Evolutionary conservation across 1,284 basidiomycete genomes (phyloP).

Genomic region (Moniliella sp.): DNA sequence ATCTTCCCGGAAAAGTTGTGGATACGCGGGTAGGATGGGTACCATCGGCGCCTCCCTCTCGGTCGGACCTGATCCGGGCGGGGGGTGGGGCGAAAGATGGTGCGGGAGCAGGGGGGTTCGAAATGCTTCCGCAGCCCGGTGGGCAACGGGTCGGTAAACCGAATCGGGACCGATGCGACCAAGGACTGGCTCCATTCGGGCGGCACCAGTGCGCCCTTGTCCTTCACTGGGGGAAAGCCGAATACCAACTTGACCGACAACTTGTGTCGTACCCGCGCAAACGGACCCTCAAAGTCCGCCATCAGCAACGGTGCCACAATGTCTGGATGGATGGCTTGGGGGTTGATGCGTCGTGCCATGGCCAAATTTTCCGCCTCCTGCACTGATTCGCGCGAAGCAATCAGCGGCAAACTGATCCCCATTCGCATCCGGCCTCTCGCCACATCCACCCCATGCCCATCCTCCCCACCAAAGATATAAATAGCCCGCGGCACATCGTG

Average conservation of each 20-base stretch:
- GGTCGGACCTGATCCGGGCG: too few species aligned
- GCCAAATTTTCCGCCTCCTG: conserved; percentile 6
- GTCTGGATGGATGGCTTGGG: too few species aligned
- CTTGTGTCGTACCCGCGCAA: conserved; percentile 29
- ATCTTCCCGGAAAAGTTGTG: conserved; percentile 31
- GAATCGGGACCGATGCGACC: too few species aligned
- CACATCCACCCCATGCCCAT: conserved; percentile 23
- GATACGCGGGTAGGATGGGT: conserved; percentile 27
- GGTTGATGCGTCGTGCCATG: too few species aligned
- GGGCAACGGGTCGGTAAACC: too few species aligned
- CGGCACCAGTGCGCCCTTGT: conserved; percentile 17
- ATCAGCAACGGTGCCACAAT: too few species aligned
- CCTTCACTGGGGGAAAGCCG: conserved; percentile 13
- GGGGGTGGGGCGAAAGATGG: too few species aligned
- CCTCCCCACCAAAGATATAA: conserved; percentile 24
- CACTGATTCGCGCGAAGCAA: conserved; percentile 8
- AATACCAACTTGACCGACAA: conserved; percentile 31
- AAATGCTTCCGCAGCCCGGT: too few species aligned
- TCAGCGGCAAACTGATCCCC: conserved; percentile 28
- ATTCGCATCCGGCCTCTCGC: conserved; percentile 21
- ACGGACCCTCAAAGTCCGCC: conserved; percentile 29
- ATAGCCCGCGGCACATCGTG: conserved; percentile 20
- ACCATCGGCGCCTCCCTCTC: too few species aligned
- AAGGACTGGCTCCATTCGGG: conserved; percentile 28
- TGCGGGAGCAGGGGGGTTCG: too few species aligned